These are phyloP conservation scores for Verbascum thapsus DNA, from an alignment of 257 asterid species.

Conservation along the genomic window DNA sequence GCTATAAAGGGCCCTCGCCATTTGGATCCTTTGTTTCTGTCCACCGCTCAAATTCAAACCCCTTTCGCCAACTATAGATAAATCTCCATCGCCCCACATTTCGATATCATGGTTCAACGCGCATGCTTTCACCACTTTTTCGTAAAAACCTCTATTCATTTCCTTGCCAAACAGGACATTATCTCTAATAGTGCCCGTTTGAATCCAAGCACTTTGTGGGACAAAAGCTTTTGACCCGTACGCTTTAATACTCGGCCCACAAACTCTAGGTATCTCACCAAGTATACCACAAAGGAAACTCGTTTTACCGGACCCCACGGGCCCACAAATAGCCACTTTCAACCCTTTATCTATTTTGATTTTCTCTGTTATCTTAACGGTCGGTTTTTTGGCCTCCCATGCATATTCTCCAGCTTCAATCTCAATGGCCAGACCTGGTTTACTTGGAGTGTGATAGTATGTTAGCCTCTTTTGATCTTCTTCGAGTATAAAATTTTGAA, in stretches of 20 bases:
- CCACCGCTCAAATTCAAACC: slow-evolving; percentile 81
- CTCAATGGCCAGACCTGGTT: slow-evolving; percentile 54
- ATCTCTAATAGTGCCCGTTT: slow-evolving; percentile 74
- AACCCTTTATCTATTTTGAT: slow-evolving; percentile 57
- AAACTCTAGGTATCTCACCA: slow-evolving; percentile 69
- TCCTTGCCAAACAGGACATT: slow-evolving; percentile 82
- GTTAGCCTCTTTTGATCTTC: slow-evolving; percentile 54
- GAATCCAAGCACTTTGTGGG: slow-evolving; percentile 93
- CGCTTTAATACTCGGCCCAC: slow-evolving; percentile 57
- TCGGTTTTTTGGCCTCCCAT: slow-evolving; percentile 61
- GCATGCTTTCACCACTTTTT: slow-evolving; percentile 68
- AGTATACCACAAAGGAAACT: slow-evolving; percentile 69
- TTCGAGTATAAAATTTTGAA: slow-evolving; percentile 52
- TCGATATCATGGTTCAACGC: slow-evolving; percentile 68
- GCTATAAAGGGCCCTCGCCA: slow-evolving; percentile 82
- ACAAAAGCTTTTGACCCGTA: slow-evolving; percentile 77
- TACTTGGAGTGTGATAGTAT: slow-evolving; percentile 26
- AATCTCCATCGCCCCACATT: slow-evolving; percentile 69
- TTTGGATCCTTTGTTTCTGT: slow-evolving; percentile 80
- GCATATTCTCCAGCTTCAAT: slow-evolving; percentile 69
- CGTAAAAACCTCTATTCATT: slow-evolving; percentile 54
- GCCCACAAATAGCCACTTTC: slow-evolving; percentile 80
- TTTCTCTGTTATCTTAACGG: slow-evolving; percentile 46
- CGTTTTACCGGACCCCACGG: slow-evolving; percentile 87
- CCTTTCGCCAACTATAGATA: slow-evolving; percentile 68